Base-by-base conservation (phyloP, 1,139 yeast species). In the Suhomyces guaymorum region DNA sequence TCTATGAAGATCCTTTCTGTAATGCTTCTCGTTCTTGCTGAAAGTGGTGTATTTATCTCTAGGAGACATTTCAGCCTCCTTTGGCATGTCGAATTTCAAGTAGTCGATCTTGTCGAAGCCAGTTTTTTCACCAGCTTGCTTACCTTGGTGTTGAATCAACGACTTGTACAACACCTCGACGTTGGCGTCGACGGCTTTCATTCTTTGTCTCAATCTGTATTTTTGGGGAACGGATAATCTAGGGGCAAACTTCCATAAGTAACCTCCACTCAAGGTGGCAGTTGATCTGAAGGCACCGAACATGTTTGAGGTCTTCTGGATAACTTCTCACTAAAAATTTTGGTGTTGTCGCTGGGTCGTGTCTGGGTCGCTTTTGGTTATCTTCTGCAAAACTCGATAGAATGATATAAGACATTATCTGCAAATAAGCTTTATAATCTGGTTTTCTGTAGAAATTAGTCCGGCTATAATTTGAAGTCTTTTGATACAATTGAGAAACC, bases 11-110 rank as follows among this genome's bases (percentile, higher is more conserved):
- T 94, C 81, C 66, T 89, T 92, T 66, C 98, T 78, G 63, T 90
- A 92, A 19, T 82, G 82, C 53, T 73, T 78, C 9, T 81, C 75
- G 51, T 80, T 80, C 61, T 77, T 83, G 63, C 79, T 81, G 63
- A 87, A 92, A 1, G 90, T 82, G 35, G 95, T 82, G 63, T 92
- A 92, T 61, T 92, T 92, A 64, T 92, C 95, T 48, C 66, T 71
- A 3, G 95, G 70, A 1, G 63, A 54, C 97, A 92, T 88, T 43
- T 88, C 89, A 26, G 63, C 51, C 54, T 89, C 96, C 55, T 80
- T 84, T 26, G 97, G 97, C 52, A 83, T 73, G 23, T 73, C 62
- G 32, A 61, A 65, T 52, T 75, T 66, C 40, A 83, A 70, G 39
- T 73, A 59, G 44, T 78, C 80, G 30, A 82, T 67, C 43, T 72